Evolutionary conservation across 257 asterid species (phyloP).

Genomic region (Petrea volubilis): DNA sequence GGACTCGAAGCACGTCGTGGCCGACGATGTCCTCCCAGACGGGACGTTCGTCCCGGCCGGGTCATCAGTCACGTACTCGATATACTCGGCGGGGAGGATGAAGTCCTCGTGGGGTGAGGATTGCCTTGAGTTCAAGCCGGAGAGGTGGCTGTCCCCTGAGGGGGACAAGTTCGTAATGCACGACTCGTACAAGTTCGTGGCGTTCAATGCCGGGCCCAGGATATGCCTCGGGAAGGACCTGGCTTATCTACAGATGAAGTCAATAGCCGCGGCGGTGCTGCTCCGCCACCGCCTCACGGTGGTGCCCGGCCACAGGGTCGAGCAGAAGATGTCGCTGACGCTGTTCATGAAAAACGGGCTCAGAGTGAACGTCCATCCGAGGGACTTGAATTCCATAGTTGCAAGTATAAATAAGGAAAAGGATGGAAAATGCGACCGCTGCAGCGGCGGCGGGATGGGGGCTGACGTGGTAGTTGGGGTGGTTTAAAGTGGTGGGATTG

Average conservation of each 20-base stretch:
- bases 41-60: slow-evolving; percentile 92
- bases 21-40: slow-evolving; percentile 78
- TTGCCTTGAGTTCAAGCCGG: slow-evolving; percentile 76
- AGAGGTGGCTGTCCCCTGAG: slow-evolving; percentile 64
- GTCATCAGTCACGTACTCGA: slow-evolving; percentile 79
- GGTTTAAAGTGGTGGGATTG: slow-evolving; percentile 48
- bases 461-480: slow-evolving; percentile 44
- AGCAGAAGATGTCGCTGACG: slow-evolving; percentile 89
- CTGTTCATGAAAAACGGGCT: slow-evolving; percentile 87
- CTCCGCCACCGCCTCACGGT: slow-evolving; percentile 67
- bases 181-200: slow-evolving; percentile 76
- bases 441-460: slow-evolving; percentile 28
- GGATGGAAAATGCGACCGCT: slow-evolving; percentile 10
- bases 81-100: slow-evolving; percentile 90
- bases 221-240: slow-evolving; percentile 84
- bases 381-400: slow-evolving; percentile 49
- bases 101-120: slow-evolving; percentile 86
- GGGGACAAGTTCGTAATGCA: slow-evolving; percentile 57
- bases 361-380: slow-evolving; percentile 48
- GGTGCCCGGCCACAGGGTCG: slow-evolving; percentile 68
- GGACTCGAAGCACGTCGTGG: slow-evolving; percentile 82
- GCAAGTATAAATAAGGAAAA: slow-evolving; percentile 26
- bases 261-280: slow-evolving; percentile 79
- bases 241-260: slow-evolving; percentile 90
- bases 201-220: slow-evolving; percentile 93